Evolutionary conservation across 495 filamentous ascomycete species (phyloP).

Genomic region (Darksidea phi): DNA sequence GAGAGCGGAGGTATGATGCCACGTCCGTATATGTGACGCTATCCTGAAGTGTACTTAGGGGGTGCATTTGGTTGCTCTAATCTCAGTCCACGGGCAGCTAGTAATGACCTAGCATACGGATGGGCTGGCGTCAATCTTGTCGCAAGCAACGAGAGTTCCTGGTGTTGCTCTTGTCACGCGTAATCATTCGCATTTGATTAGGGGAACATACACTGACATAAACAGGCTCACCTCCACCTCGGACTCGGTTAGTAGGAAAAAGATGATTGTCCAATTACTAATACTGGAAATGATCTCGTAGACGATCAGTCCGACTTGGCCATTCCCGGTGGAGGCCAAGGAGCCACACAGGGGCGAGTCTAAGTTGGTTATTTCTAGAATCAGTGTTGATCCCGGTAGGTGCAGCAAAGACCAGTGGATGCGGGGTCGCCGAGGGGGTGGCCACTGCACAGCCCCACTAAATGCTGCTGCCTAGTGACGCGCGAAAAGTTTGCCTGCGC

Average conservation of each 20-base stretch:
- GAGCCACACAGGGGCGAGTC: slow-evolving; percentile 10
- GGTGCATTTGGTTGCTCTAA: slow-evolving; percentile 60
- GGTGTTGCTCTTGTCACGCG: slow-evolving; percentile 69
- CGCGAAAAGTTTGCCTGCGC: no score
- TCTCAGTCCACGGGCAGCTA: slow-evolving; percentile 63
- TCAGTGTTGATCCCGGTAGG: neutral
- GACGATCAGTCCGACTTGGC: slow-evolving; percentile 27
- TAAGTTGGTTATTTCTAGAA: neutral
- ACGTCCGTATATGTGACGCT: neutral
- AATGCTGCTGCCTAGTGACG: no score
- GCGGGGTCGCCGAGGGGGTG: no score
- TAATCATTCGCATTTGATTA: neutral
- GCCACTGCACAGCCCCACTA: no score
- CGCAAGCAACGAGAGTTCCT: slow-evolving; percentile 53
- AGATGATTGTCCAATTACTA: slow-evolving; percentile 28
- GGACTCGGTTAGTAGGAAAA: slow-evolving; percentile 21
- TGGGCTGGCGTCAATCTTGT: slow-evolving; percentile 59
- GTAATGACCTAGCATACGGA: slow-evolving; percentile 57
- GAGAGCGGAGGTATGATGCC: slow-evolving; percentile 44
- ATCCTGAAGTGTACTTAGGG: slow-evolving; percentile 39
- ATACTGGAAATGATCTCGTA: slow-evolving; percentile 23
- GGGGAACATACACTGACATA: neutral
- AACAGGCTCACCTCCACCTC: slow-evolving; percentile 26
- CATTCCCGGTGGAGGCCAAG: slow-evolving; percentile 28
- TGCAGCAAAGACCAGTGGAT: slow-evolving; percentile 14